Base-by-base conservation (phyloP, 306 rosid species). In the Clitoria ternatea region DNA sequence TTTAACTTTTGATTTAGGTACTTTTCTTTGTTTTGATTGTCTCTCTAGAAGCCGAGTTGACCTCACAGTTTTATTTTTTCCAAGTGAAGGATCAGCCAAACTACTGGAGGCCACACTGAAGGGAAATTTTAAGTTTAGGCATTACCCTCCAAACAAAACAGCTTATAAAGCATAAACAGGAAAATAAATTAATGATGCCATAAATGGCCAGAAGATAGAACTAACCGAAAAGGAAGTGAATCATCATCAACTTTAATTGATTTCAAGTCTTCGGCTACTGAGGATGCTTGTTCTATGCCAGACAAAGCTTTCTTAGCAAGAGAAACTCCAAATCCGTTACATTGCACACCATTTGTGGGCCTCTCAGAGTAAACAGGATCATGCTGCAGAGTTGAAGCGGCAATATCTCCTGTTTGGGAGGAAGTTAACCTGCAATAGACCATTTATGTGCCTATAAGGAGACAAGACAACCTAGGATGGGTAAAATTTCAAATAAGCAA, bases 41-140 rank as follows among this genome's bases (percentile, higher is more conserved):
- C 98, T 87, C 86, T 89, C 94, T 57, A 81, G 65, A 75, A 81
- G 89, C 12, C 88, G 87, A 2, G 92, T 88, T 74, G 97, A 90
- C 83, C 87, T 84, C 59, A 88, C 86, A 13, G 69, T 84, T 83
- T 61, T 87, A 39, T 63, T 83, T 70, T 82, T 74, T 75, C 76
- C 80, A 67, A 45, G 70, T 69, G 76, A 79, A 59, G 76, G 71
- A 26, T 73, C 81, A 37, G 61, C 66, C 69, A 74, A 75, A 70
- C 75, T 70, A 52, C 79, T 67, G 23, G 66, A 81, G 57, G 80
- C 60, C 73, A 75, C 44, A 66, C 72, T 74, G 77, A 77, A 77
- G 42, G 47, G 47, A 72, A 69, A 43, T 23, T 59, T 81, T 66
- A 35, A 67, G 73, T 68, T 76, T n/a, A 77, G 67, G 65, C 48